Evolutionary conservation across 108 stramenopile species (phyloP).

Genomic region (Parietichytrium sp.): DNA sequence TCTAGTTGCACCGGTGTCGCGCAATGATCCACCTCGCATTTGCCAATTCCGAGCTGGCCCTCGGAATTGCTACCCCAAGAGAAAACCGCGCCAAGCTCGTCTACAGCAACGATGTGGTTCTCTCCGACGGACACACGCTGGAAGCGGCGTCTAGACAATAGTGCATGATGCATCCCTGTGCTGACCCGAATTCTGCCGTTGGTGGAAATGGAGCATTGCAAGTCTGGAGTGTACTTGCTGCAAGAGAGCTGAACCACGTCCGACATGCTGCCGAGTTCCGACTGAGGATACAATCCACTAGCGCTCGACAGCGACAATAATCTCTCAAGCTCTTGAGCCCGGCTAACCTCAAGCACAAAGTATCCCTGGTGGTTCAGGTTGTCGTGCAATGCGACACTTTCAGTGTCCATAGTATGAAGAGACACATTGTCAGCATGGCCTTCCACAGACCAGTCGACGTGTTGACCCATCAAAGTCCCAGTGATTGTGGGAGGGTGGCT

Average conservation of each 20-base stretch:
- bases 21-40: not conserved
- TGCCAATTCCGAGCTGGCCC: not conserved
- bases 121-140: not conserved
- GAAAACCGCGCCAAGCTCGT: not conserved
- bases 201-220: not conserved
- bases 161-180: conserved; percentile 14
- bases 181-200: conserved; percentile 1
- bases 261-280: too few relatives aligned
- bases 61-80: conserved; percentile 3
- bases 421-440: too few relatives aligned
- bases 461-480: not conserved
- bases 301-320: too few relatives aligned
- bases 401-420: too few relatives aligned
- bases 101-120: conserved; percentile 36
- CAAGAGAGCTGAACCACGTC: too few relatives aligned
- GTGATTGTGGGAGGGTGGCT: not conserved
- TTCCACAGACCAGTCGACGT: not conserved
- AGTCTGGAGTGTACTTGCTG: not conserved
- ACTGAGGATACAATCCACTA: too few relatives aligned
- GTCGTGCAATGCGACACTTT: too few relatives aligned
- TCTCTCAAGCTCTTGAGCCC: too few relatives aligned
- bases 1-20: conserved; percentile 1
- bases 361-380: too few relatives aligned
- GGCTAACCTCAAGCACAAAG: too few relatives aligned
- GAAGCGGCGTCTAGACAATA: not conserved